These are phyloP conservation scores for Talaromyces sp. DNA, from an alignment of 2,329 filamentous ascomycete genomes.

Conservation along the genomic window DNA sequence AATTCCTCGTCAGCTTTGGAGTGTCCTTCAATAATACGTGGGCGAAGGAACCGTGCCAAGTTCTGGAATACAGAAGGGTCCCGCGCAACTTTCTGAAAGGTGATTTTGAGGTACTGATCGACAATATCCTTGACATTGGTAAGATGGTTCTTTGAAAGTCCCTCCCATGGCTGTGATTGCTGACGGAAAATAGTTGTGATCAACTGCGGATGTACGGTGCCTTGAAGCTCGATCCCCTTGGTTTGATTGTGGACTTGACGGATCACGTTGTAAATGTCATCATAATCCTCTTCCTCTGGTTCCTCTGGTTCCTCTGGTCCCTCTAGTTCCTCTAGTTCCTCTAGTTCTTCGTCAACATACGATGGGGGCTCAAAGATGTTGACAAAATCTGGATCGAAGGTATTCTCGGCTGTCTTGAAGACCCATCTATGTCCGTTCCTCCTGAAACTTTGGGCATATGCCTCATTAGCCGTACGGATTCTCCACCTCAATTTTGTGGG, in stretches of 20 bases:
- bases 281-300: not conserved
- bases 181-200: slow-evolving; percentile 23
- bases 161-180: slow-evolving; percentile 22
- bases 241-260: slow-evolving; percentile 21
- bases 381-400: slow-evolving; percentile 12
- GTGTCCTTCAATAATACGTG: not conserved
- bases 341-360: not conserved
- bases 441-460: not conserved
- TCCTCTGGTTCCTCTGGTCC: not conserved
- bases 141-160: not conserved
- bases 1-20: slow-evolving; percentile 45
- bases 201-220: slow-evolving; percentile 22
- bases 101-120: slow-evolving; percentile 1
- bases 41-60: slow-evolving; percentile 34
- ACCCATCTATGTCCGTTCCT: not conserved
- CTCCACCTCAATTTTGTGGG: not conserved
- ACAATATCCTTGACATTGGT: not conserved
- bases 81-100: not conserved
- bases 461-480: not conserved
- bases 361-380: not conserved
- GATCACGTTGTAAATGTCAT: slow-evolving; percentile 23
- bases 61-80: slow-evolving; percentile 33
- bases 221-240: slow-evolving; percentile 24
- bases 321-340: too few species aligned
- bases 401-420: slow-evolving; percentile 16